A percentile compares a stretch with the other conserved stretches of the same genome.
phyloP scores from a whole-genome alignment of 495 filamentous ascomycete genomes.

The Friedmanniomyces endolithicus region DNA sequence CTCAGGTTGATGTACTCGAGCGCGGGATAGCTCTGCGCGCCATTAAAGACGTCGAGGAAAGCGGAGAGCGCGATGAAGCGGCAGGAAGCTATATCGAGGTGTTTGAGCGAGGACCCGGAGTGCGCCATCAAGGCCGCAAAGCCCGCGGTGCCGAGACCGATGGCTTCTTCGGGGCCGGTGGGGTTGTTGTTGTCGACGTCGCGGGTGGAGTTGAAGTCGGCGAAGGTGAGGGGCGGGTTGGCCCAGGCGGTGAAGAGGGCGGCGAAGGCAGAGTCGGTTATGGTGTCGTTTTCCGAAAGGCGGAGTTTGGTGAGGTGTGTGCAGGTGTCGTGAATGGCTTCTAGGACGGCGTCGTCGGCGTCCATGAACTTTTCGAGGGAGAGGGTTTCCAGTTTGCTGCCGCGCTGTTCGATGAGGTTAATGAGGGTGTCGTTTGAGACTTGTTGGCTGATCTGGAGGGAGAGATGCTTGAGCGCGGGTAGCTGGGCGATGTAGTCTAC shows the following conservation, averaged over 20 bases:
- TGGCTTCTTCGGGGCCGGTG: constrained; percentile 40
- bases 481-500: constrained; percentile 45
- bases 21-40: constrained; percentile 47
- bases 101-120: constrained; percentile 49
- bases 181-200: constrained; percentile 59
- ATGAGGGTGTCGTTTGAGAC: constrained; percentile 46
- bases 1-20: constrained; percentile 62
- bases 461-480: constrained; percentile 53
- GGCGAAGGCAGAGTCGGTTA: constrained; percentile 57
- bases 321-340: constrained; percentile 55
- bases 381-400: constrained; percentile 53
- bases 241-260: constrained; percentile 63
- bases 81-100: constrained; percentile 63
- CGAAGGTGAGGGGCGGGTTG: constrained; percentile 52
- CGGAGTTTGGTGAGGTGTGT: constrained; percentile 58
- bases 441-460: constrained; percentile 47
- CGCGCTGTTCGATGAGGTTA: constrained; percentile 45
- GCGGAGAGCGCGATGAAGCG: constrained; percentile 58
- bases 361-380: constrained; percentile 47
- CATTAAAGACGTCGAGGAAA: constrained; percentile 57
- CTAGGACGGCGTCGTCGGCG: constrained; percentile 30
- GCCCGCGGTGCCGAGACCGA: constrained; percentile 60
- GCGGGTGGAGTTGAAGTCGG: constrained; percentile 63
- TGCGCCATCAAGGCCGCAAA: constrained; percentile 77
- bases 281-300: constrained; percentile 58